phyloP scores from a whole-genome alignment of 1,284 basidiomycete genomes.

The Leccinum pachyderme region DNA sequence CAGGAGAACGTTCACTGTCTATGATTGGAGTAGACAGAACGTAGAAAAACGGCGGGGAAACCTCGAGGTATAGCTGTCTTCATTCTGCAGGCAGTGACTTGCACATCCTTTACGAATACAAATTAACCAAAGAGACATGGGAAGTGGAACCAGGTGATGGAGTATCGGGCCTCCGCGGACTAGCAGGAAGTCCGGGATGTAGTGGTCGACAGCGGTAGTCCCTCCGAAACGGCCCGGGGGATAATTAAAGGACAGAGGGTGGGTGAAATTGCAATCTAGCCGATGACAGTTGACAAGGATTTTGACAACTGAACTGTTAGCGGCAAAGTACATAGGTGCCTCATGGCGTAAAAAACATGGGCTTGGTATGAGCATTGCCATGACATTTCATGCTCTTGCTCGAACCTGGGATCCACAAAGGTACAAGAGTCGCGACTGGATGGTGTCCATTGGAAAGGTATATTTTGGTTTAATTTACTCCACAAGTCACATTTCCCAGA shows the following conservation, averaged over 20 bases:
- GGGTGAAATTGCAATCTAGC: background rate
- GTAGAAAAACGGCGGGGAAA: background rate
- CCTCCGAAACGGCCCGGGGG: background rate
- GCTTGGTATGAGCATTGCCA: background rate
- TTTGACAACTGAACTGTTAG: background rate
- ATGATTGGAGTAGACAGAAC: background rate
- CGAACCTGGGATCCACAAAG: background rate
- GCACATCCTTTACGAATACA: background rate
- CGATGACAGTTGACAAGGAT: background rate
- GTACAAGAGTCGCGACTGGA: background rate
- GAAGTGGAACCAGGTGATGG: background rate
- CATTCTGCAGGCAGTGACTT: constrained; percentile 1
- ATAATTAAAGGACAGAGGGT: background rate
- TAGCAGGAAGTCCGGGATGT: background rate
- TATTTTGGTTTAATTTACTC: background rate
- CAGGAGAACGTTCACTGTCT: background rate
- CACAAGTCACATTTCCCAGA: background rate
- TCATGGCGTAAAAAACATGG: no score
- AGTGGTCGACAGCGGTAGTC: background rate
- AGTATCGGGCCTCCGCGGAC: constrained; percentile 3
- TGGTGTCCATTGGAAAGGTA: background rate
- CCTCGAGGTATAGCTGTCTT: background rate
- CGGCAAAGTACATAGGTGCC: background rate
- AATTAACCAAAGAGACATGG: background rate
- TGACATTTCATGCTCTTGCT: background rate